Percentiles rank a stretch among this genome's conserved stretches.
phyloP scores from a whole-genome alignment of 768 basidiomycete species.

The Termitomyces sp. region DNA sequence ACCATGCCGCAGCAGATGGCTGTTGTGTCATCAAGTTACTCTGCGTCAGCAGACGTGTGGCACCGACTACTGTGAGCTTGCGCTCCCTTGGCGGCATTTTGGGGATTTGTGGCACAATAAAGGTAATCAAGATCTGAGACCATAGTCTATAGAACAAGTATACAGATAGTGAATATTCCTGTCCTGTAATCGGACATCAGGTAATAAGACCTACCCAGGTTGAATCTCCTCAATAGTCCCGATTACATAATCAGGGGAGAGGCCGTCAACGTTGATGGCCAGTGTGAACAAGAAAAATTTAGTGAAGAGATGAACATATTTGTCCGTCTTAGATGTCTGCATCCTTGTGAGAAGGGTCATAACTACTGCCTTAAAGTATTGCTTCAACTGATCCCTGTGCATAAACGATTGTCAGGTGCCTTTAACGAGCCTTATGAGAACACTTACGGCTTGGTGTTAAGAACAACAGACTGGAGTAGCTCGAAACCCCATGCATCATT shows the following conservation, averaged over 20 bases:
- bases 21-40: slow-evolving; percentile 64
- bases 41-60: slow-evolving; percentile 74
- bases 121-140: slow-evolving; percentile 70
- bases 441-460: slow-evolving; percentile 70
- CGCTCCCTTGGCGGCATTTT: slow-evolving; percentile 80
- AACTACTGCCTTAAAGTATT: slow-evolving; percentile 69
- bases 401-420: not conserved
- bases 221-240: slow-evolving; percentile 81
- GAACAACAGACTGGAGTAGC: slow-evolving; percentile 72
- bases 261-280: slow-evolving; percentile 67
- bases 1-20: slow-evolving; percentile 66
- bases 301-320: slow-evolving; percentile 78
- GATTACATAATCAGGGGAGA: slow-evolving; percentile 78
- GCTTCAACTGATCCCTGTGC: slow-evolving; percentile 56
- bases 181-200: not conserved
- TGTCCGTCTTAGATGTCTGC: slow-evolving; percentile 86
- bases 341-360: slow-evolving; percentile 81
- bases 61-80: slow-evolving; percentile 77
- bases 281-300: slow-evolving; percentile 72
- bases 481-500: slow-evolving; percentile 94
- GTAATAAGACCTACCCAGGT: slow-evolving; percentile 50
- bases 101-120: slow-evolving; percentile 76
- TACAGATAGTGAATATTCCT: not conserved
- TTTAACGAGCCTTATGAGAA: not conserved
- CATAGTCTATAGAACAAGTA: slow-evolving; percentile 45